Conservation (phyloP, 2,329 filamentous ascomycete genomes). For the Aspergillus novofumigatus region DNA sequence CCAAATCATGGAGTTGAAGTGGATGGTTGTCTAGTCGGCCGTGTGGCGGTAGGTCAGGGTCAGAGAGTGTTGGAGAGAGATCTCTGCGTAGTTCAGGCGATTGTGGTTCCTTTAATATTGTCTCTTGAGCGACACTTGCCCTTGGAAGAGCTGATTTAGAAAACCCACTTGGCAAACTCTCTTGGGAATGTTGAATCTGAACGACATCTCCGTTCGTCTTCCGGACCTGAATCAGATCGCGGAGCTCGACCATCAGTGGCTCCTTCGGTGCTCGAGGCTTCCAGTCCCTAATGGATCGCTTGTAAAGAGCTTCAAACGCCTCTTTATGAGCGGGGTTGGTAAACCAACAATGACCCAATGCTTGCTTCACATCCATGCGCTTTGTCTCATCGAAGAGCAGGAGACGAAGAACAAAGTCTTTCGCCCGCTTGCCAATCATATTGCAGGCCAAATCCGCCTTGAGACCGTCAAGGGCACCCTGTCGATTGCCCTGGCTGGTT, state of each 20-base stretch:
- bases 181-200: not conserved
- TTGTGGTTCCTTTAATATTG: not conserved
- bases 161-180: too few relatives aligned
- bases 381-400: constrained; percentile 47
- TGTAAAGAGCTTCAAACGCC: constrained; percentile 49
- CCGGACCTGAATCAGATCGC: not conserved
- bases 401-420: constrained; percentile 51
- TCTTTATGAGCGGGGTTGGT: constrained; percentile 45
- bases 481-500: constrained; percentile 27
- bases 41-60: constrained; percentile 19
- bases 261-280: constrained; percentile 31
- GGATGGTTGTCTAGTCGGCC: not conserved
- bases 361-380: constrained; percentile 52
- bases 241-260: constrained; percentile 10
- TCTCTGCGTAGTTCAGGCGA: not conserved
- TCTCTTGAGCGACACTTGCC: not conserved
- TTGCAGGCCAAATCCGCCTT: constrained; percentile 43
- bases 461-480: constrained; percentile 44
- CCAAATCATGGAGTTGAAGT: not conserved
- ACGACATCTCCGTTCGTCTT: not conserved
- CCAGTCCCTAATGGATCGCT: constrained; percentile 49
- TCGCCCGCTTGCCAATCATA: constrained; percentile 40
- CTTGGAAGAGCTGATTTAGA: not conserved
- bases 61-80: constrained; percentile 21
- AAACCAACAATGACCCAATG: constrained; percentile 55